Base-by-base conservation (phyloP, 148 eudicot genomes). In the Persicaria maculosa region DNA sequence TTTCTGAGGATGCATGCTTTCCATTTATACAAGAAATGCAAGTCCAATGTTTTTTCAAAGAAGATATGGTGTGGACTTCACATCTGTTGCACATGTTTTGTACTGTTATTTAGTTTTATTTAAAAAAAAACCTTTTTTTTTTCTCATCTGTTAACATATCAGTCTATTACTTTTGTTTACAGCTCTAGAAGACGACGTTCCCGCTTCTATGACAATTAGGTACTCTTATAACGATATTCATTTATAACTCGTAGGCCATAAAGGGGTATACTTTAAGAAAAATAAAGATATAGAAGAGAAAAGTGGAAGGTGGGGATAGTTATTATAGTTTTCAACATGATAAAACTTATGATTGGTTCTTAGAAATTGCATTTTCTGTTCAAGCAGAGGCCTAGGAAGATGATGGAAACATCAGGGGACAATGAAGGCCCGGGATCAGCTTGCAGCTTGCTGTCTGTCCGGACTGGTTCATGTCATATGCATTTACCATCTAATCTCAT, bases 121-220 rank as follows among this genome's bases (percentile, higher is more conserved):
- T 31, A 1, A 0, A 31, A 31, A 31, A 31, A 31, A 31, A 31
- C 17, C 10, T 68, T 71, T 59, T 8, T 75, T 31, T 74, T 76
- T 36, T 45, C 68, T 62, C 52, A 58, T 80, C 36, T 20, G 65
- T 11, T 59, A 20, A 59, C 14, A 59, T 59, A 59, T 7, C 19
- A 65, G 70, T 43, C 70, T 65, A 65, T 65, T 36, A 65, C 70
- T 14, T 65, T 15, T 65, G 31, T 61, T 45, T 77, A 81, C 91
- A 91, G 97, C 84, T 87, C 90, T 70, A 85, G 90, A 78, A 89
- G 97, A 84, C 87, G 93, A 20, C 97, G 83, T 62, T 87, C 90
- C 79, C 97, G 90, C 89, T 86, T 89, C 85, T 77, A 81, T 84
- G 89, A 85, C 83, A 83, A 76, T 79, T 91, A 89, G 90, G 87